Percentiles rank a stretch among this genome's conserved stretches.
Evolutionary conservation across 768 basidiomycete species (phyloP).

Genomic region (Agrocybe pediades): DNA sequence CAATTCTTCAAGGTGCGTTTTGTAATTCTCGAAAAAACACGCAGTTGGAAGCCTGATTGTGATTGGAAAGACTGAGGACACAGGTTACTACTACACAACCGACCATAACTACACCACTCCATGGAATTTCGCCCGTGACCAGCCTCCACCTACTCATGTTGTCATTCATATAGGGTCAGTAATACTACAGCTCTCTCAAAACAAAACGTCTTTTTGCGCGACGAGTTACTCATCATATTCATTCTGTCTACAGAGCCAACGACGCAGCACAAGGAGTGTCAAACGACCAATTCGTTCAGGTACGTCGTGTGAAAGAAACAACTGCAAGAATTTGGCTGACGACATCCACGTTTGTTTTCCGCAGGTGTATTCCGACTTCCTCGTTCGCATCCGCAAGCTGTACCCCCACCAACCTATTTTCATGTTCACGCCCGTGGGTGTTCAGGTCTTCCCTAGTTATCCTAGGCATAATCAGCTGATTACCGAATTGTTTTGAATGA

Average conservation of each 20-base stretch:
- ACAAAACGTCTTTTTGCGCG: too few species aligned
- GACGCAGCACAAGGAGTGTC: constrained; percentile 54
- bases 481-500: neutral
- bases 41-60: neutral
- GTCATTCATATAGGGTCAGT: constrained; percentile 56
- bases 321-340: neutral
- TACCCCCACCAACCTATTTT: constrained; percentile 50
- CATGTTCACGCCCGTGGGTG: constrained; percentile 45
- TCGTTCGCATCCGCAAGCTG: constrained; percentile 43
- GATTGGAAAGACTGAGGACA: constrained; percentile 55
- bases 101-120: constrained; percentile 64
- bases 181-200: neutral
- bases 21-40: too few species aligned
- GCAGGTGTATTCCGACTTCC: constrained; percentile 49
- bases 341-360: neutral
- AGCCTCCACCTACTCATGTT: constrained; percentile 48
- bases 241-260: constrained; percentile 42
- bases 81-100: constrained; percentile 49
- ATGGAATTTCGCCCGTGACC: constrained; percentile 53
- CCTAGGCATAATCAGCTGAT: neutral
- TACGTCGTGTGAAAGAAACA: constrained; percentile 11
- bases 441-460: neutral
- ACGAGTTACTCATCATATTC: neutral
- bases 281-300: constrained; percentile 40
- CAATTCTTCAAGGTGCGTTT: constrained; percentile 49